phyloP scores from a whole-genome alignment of 257 asterid genomes.

The Penstemon eatonii region DNA sequence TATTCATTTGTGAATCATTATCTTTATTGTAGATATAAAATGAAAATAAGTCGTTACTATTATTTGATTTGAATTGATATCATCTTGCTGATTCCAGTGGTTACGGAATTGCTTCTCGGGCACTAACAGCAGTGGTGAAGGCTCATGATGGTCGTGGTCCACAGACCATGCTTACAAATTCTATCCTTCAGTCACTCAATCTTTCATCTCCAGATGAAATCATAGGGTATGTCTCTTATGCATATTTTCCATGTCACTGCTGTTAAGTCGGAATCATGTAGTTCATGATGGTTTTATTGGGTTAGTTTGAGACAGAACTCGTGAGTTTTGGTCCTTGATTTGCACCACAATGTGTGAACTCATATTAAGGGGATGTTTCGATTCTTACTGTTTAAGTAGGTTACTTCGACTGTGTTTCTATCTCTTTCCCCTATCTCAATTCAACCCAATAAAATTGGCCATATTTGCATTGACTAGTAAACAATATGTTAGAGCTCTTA shows the following conservation, averaged over 20 bases:
- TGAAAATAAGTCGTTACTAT: not conserved
- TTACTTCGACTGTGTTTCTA: not conserved
- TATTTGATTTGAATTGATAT: not conserved
- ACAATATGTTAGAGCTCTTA: slow-evolving; percentile 1
- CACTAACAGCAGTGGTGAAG: slow-evolving; percentile 78
- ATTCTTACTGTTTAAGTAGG: slow-evolving; percentile 16
- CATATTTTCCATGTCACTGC: slow-evolving; percentile 12
- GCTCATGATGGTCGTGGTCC: slow-evolving; percentile 98
- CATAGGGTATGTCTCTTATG: slow-evolving; percentile 61
- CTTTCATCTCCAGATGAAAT: slow-evolving; percentile 92
- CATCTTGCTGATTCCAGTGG: slow-evolving; percentile 62
- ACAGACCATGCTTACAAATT: slow-evolving; percentile 65
- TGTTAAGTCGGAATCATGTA: not conserved
- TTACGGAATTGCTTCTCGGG: slow-evolving; percentile 93
- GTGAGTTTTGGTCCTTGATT: not conserved
- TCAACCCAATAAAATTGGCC: not conserved
- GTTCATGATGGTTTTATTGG: slow-evolving; percentile 2
- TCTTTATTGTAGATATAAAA: not conserved
- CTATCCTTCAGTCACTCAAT: slow-evolving; percentile 59
- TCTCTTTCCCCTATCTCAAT: not conserved
- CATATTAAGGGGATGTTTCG: not conserved
- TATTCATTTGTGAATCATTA: slow-evolving; percentile 9
- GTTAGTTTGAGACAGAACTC: slow-evolving; percentile 12
- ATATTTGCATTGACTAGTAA: not conserved
- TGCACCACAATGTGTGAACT: slow-evolving; percentile 14